phyloP scores from a whole-genome alignment of 2,329 filamentous ascomycete genomes.

The Penicillium sp. region DNA sequence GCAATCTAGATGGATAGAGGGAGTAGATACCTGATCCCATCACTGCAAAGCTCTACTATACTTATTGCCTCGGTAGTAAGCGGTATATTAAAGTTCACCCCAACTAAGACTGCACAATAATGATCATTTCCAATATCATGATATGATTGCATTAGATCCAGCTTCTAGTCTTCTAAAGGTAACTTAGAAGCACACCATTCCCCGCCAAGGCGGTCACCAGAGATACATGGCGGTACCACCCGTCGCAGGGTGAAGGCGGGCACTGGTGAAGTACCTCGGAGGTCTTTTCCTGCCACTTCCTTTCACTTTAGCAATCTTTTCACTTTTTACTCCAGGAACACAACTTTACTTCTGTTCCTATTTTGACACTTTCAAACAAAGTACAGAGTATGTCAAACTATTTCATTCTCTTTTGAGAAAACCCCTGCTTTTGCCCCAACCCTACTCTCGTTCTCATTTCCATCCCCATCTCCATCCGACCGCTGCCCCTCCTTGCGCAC shows the following conservation, averaged over 20 bases:
- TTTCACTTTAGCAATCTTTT: not conserved
- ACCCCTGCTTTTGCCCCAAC: not conserved
- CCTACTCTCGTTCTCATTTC: not conserved
- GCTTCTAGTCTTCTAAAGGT: not conserved
- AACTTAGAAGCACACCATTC: too few relatives aligned
- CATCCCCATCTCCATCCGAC: constrained; percentile 2
- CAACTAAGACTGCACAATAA: too few relatives aligned
- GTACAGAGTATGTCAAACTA: not conserved
- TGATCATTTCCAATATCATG: too few relatives aligned
- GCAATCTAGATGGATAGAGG: too few relatives aligned
- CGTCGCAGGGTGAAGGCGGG: not conserved
- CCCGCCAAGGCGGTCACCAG: not conserved
- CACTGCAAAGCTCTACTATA: too few relatives aligned
- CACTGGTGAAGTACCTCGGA: not conserved
- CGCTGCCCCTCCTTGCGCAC: constrained; percentile 20
- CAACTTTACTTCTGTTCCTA: not conserved
- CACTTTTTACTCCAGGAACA: not conserved
- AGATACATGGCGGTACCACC: not conserved
- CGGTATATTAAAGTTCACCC: too few relatives aligned
- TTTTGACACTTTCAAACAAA: not conserved
- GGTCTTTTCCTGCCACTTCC: not conserved
- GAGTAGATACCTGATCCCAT: too few relatives aligned
- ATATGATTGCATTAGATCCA: not conserved
- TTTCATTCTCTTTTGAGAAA: not conserved
- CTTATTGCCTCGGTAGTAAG: too few relatives aligned